Evolutionary conservation across 192 early-diverging fungal species (phyloP), one percentile per base, ranked within the genome.

Genomic region (Coemansia asiatica): DNA sequence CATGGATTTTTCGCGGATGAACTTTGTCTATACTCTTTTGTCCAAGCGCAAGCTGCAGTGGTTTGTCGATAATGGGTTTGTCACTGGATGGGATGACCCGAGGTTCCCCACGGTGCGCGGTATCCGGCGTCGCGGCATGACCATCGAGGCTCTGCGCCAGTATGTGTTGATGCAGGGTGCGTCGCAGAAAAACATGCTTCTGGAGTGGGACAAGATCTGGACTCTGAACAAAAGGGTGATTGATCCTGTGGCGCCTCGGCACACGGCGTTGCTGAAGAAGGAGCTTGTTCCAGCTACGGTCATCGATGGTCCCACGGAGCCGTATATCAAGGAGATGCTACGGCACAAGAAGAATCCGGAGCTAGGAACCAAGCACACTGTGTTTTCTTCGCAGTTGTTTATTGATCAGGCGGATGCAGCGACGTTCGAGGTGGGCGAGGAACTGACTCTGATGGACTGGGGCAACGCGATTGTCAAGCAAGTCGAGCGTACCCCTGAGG

Each of bases 171-270:
- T 92, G 90, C 96, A 98, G 83, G 97, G 97, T 44, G 96, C 97
- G 49, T 96, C 95, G 23, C 94, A 97, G 76, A 94, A 92, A 83
- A 89, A 85, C 54, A 84, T 99, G 61, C 80, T 90, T 48, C 79
- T 99, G 49, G 96, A 97, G 79, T 99, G 97, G 97, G 97, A 99
- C 84, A 99, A 99, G 83, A 87, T 99, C 61, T 99, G 97, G 97
- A 84, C 95, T 21, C 63, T 91, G 38, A 99, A 99, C 87, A 95
- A 94, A 75, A 93, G 95, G 83, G 81, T 93, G 56, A 95, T 99
- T 68, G 97, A 99, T 67, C 97, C 95, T 7, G 74, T 97, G 61
- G 90, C 95, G 22, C 95, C 96, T 15, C 86, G 96, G 59, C 94
- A 97, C 69, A 92, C 90, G 9, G 93, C 92, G 13, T 56, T 99